Base-by-base conservation (phyloP, 345 rosid genomes). In the Sisymbrium altissimum region DNA sequence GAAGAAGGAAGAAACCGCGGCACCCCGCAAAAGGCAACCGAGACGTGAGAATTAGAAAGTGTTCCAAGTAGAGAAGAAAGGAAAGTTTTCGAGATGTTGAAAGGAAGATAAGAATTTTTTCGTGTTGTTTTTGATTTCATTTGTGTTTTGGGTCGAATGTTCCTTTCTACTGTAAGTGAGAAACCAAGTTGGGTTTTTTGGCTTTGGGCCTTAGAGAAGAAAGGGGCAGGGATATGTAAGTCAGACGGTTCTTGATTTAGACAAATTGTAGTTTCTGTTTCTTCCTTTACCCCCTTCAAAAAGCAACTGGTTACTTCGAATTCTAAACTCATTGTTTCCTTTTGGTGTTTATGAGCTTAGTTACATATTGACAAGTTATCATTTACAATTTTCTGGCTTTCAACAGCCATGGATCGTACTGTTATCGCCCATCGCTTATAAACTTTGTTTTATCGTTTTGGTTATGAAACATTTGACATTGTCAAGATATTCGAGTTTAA, bases 21-120 rank as follows among this genome's bases (percentile, higher is more conserved):
- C 86, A 17, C 83, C 87, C 9, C 87, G 87, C n/a, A 79, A 85
- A 17, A 82, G 88, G 81, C 77, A 83, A 58, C 27, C 81, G 12
- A 85, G 92, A 58, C 96, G 90, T 39, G 96, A 87, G 1, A 83
- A 40, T 75, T 89, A 69, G 80, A 78, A 27, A 40, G 19, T 25
- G 33, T 19, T 71, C 64, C 44, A 4, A 63, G 35, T 52, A 44
- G 59, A 18, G 11, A 68, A 2, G 36, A 40, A 69, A 69, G 3
- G 2, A 55, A 56, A 44, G 69, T 32, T 53, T 52, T 35, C 38
- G 21, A 50, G 19, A 57, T 27, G 60, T 17, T 46, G 66, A 38
- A 73, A 45, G 71, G 33, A 66, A 44, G 43, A 33, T 15, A 2
- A 25, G 7, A 1, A 15, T 14, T 33, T 68, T 44, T 68, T 29